Base-by-base conservation (phyloP, 208 protist species). In the Crithidia bombi region DNA sequence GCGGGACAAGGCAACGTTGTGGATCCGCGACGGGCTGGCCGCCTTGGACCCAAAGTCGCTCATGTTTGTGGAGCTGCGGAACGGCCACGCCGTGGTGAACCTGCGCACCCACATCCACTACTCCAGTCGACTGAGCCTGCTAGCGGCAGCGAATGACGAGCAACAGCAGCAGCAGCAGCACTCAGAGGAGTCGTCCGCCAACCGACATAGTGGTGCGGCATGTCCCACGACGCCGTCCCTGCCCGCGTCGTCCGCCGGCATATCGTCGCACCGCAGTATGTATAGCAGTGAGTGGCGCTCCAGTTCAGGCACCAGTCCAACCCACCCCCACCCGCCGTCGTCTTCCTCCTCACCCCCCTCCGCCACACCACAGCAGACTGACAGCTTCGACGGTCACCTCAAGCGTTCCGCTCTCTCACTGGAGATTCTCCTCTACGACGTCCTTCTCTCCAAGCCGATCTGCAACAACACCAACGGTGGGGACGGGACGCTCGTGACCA, bases 91-190 rank as follows among this genome's bases (percentile, higher is more conserved):
- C 0, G 30, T 72, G 17, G 66, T 72, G 23, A 72, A 72, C 56
- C 30, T 72, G 36, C 66, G 56, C 25, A 72, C 66, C 3, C 66
- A 72, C 66, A 72, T 72, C 12, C 66, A 72, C 56, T 72, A 72
- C 56, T 54, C 28, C 6, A 72, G 66, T 26, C 66, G 66, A 1
- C 54, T 72, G 46, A 65, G 47, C n/a, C 44, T 65, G 23, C 56
- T 65, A 3, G 63, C 3, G 2, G n/a, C 35, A 33, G 6, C 47
- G 7, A 47, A 11, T 21, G 5, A 7, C 36, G 41, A 43, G 21
- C 33, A 17, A 3, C 19, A 14, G 17, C 38, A 2, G 15, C 66
- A 57, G 46, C 28, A 25, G 17, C 19, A 21, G 32, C n/a, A 32
- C 35, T 23, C 28, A 14, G 52, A 52, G 41, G 54, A 59, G 30